These are phyloP conservation scores for Tieghemiomyces parasiticus DNA, from an alignment of 192 early-diverging fungal genomes.

Conservation along the genomic window DNA sequence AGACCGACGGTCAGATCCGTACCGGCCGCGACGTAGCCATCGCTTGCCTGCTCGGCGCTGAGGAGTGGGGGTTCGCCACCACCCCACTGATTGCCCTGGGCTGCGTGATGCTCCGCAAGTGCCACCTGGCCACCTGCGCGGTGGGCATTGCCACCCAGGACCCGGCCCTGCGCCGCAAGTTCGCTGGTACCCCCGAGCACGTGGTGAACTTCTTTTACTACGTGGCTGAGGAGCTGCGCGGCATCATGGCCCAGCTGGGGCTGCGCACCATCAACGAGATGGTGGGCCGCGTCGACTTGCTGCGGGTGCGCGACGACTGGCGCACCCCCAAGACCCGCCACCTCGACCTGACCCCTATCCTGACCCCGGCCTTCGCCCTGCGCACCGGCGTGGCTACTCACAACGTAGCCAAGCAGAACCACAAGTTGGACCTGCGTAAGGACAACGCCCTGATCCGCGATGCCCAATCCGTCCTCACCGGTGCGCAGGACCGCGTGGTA, in stretches of 20 bases:
- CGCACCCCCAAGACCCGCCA: constrained; percentile 72
- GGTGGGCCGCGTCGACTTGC: constrained; percentile 84
- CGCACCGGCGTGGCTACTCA: constrained; percentile 77
- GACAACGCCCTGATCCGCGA: constrained; percentile 81
- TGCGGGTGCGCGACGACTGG: constrained; percentile 57
- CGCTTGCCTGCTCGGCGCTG: constrained; percentile 93
- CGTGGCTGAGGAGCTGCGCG: constrained; percentile 83
- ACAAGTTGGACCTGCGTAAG: constrained; percentile 68
- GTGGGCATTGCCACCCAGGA: constrained; percentile 98
- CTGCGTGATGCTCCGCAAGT: constrained; percentile 92
- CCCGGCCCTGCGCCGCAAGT: constrained; percentile 81
- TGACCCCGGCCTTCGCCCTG: constrained; percentile 74
- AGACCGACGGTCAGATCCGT: constrained; percentile 98
- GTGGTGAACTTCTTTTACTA: constrained; percentile 99
- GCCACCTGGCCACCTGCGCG: constrained; percentile 85
- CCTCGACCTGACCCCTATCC: constrained; percentile 72
- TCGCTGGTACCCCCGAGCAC: constrained; percentile 88
- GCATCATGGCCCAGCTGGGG: constrained; percentile 89
- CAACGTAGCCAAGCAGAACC: constrained; percentile 75
- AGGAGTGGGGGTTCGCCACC: constrained; percentile 98
- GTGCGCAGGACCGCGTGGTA: constrained; percentile 33
- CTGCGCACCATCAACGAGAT: constrained; percentile 88
- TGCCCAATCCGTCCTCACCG: constrained; percentile 51
- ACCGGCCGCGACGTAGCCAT: constrained; percentile 95
- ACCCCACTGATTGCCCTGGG: constrained; percentile 95